These are phyloP conservation scores for Paramecium biaurelia DNA, from an alignment of 73 alveolate genomes.

Conservation along the genomic window DNA sequence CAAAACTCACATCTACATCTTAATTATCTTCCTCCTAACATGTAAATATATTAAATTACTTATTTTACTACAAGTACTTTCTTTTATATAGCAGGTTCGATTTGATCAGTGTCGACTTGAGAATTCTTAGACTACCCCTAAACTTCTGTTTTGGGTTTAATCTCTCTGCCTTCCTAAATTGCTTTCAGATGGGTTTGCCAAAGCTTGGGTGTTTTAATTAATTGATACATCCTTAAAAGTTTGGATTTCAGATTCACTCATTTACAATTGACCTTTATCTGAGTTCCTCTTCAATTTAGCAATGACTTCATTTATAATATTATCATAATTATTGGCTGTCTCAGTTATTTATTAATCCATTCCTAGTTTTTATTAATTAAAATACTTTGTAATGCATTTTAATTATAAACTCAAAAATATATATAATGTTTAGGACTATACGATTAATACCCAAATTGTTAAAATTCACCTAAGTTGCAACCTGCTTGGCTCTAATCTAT, in stretches of 20 bases:
- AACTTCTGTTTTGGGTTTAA: neutral
- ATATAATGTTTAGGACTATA: neutral
- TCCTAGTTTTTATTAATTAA: neutral
- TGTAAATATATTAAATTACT: neutral
- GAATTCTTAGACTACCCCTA: neutral
- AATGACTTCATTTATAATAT: neutral
- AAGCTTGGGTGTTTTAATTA: neutral
- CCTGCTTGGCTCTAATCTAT: neutral
- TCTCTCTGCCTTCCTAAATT: neutral
- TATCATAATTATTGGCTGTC: neutral
- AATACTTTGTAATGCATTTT: neutral
- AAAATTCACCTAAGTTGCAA: neutral
- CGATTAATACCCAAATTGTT: neutral
- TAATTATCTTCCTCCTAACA: neutral
- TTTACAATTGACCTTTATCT: neutral
- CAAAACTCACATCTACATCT: neutral
- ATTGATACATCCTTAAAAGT: neutral
- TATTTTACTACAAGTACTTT: neutral
- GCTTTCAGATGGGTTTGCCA: neutral
- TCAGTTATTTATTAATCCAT: neutral
- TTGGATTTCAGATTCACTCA: conserved; percentile 2
- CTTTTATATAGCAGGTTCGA: neutral
- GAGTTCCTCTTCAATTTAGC: neutral
- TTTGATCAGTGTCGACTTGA: neutral
- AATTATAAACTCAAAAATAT: neutral